Conservation (phyloP, 2,329 filamentous ascomycete species). For the Ascocoryne sarcoides region DNA sequence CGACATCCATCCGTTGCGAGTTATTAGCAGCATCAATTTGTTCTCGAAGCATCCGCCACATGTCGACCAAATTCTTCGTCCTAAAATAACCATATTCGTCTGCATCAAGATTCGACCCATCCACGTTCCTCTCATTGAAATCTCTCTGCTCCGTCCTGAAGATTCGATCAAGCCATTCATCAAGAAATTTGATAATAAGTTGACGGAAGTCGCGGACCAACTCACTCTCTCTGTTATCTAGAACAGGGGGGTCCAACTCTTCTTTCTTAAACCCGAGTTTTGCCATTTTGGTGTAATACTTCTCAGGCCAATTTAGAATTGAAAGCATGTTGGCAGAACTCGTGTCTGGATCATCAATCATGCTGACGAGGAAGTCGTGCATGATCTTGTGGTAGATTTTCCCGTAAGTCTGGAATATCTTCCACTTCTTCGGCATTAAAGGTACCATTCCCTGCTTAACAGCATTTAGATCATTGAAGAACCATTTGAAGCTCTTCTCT, state of each 20-base stretch:
- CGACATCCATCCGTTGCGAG: constrained; percentile 79
- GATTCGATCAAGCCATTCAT: constrained; percentile 97
- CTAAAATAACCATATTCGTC: constrained; percentile 88
- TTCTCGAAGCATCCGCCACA: constrained; percentile 96
- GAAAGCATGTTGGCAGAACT: constrained; percentile 80
- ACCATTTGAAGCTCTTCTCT: constrained; percentile 89
- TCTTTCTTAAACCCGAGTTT: constrained; percentile 74
- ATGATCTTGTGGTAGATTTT: constrained; percentile 89
- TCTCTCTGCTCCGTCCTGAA: constrained; percentile 72
- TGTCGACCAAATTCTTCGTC: constrained; percentile 82
- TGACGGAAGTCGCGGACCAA: constrained; percentile 89
- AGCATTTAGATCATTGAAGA: constrained; percentile 93
- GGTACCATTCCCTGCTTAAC: constrained; percentile 88
- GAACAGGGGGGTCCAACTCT: constrained; percentile 74
- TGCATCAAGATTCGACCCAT: constrained; percentile 67
- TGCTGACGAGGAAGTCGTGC: constrained; percentile 81
- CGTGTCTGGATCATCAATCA: constrained; percentile 78
- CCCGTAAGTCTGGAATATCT: constrained; percentile 82
- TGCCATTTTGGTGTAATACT: constrained; percentile 92
- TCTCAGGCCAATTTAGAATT: constrained; percentile 90
- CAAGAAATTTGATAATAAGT: constrained; percentile 89
- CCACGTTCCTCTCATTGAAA: constrained; percentile 68
- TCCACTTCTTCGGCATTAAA: constrained; percentile 94
- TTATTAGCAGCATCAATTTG: constrained; percentile 79
- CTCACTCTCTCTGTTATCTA: constrained; percentile 84